Evolutionary conservation across 495 filamentous ascomycete genomes (phyloP).

Genomic region (Cenococcum geophilum): DNA sequence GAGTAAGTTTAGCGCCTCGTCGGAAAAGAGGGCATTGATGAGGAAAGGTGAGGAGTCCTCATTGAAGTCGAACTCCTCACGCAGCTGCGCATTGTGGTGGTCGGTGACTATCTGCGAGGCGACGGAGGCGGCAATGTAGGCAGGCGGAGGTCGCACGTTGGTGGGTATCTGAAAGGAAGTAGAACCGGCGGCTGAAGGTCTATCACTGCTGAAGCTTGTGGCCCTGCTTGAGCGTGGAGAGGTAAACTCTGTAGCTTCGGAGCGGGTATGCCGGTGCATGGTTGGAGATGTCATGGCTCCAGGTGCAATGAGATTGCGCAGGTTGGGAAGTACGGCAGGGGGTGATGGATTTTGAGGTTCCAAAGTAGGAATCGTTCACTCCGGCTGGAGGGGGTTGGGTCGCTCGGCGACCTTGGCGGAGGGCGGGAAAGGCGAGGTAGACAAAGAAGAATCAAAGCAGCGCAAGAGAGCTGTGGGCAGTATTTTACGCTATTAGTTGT

Average conservation of each 20-base stretch:
- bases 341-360: not conserved
- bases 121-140: conserved; percentile 82
- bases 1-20: conserved; percentile 67
- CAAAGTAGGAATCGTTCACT: not conserved
- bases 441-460: not conserved
- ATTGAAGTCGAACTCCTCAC: conserved; percentile 56
- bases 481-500: not conserved
- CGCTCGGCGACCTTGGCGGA: not conserved
- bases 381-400: not conserved
- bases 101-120: conserved; percentile 88
- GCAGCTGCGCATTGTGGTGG: conserved; percentile 67
- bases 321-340: too few species aligned
- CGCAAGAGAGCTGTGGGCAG: not conserved
- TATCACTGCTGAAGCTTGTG: conserved; percentile 36
- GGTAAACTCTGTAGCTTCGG: conserved; percentile 37
- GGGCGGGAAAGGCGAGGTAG: not conserved
- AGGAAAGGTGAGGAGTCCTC: conserved; percentile 56
- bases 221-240: conserved; percentile 31
- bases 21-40: conserved; percentile 67
- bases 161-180: conserved; percentile 56
- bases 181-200: conserved; percentile 36
- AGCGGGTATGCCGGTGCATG: conserved; percentile 43
- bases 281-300: not conserved
- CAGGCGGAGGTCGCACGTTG: conserved; percentile 69
- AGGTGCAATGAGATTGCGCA: not conserved